Base-by-base conservation (phyloP, 2,329 filamentous ascomycete species). In the Phialemonium atrogriseum region DNA sequence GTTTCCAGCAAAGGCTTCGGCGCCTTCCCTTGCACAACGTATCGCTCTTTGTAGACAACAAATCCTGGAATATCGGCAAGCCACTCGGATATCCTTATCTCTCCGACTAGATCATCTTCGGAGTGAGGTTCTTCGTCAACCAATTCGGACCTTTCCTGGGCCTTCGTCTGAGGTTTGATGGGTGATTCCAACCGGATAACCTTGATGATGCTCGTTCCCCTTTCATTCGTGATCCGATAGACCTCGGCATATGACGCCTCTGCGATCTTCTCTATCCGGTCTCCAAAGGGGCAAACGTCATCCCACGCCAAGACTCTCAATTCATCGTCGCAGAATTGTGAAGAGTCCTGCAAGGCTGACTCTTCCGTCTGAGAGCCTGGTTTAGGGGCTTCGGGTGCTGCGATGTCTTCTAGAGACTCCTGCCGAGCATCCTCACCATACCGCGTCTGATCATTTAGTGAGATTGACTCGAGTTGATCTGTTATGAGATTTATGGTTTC, bases 201-300 rank as follows among this genome's bases (percentile, higher is more conserved):
- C 43, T 80, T 80, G 54, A 80, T 73, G 45, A 80, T 77, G 49
- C 73, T 78, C 16, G 69, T 75, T 7, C 73, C 74, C 11, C 65
- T 59, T 26, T 63, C 58, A 45, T 77, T 79, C 27, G 60, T 70
- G 41, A 80, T 64, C 8, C 73, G 71, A 43, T 79, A 80, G 8
- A 80, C 73, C 47, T 80, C 76, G 5, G 76, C 74, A 42, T 72
- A 80, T 3, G 76, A 80, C 5, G 76, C 75, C 48, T 80, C 76
- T 8, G 76, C 75, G 30, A 80, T 80, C 52, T 80, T 80, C 25
- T 64, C 61, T 29, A 80, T 73, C 21, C 53, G 51, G 44, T 71
- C 66, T 11, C 60, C 64, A 0, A 60, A 54, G 0, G 68, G 66
- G 29, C 73, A 73, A 18, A 80, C 60, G 32, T 78, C 72, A 18